Conservation (phyloP, 306 rosid genomes). For the Gastrolobium villosum region DNA sequence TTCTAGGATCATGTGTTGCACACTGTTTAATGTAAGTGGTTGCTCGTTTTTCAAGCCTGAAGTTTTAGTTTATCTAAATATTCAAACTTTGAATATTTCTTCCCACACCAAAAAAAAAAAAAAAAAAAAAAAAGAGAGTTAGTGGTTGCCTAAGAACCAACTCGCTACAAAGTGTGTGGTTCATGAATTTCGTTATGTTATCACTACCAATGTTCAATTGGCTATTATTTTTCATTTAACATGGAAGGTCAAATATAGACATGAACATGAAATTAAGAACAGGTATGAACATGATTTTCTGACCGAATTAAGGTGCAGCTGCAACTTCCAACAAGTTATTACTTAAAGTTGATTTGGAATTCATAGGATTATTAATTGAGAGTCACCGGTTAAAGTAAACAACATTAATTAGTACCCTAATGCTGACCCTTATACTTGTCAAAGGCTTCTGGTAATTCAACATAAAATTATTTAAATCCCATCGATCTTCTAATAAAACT, state of each 20-base stretch:
- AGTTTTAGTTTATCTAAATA: conserved; percentile 13
- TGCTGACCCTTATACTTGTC: conserved; percentile 39
- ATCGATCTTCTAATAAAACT: conserved; percentile 19
- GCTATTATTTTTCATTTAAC: conserved; percentile 17
- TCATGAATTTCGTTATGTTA: conserved; percentile 30
- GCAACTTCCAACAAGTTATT: conserved; percentile 19
- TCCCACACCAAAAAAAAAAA: background rate
- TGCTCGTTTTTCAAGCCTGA: conserved; percentile 34
- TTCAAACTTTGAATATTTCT: conserved; percentile 54
- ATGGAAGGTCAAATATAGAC: conserved; percentile 38
- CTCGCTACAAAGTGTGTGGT: conserved; percentile 28
- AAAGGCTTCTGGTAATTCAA: conserved; percentile 41
- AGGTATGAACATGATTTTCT: conserved; percentile 17
- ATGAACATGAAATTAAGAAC: background rate
- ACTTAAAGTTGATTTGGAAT: conserved; percentile 27
- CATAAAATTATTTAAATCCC: background rate
- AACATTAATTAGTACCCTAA: conserved; percentile 21
- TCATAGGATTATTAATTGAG: conserved; percentile 16
- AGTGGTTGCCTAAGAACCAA: conserved; percentile 19
- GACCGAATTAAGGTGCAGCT: conserved; percentile 33
- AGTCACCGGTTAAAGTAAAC: conserved; percentile 22
- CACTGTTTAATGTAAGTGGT: conserved; percentile 47
- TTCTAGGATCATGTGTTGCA: conserved; percentile 64
- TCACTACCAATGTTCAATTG: background rate
- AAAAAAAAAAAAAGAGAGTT: background rate